Evolutionary conservation across 2,329 filamentous ascomycete genomes (phyloP).

Genomic region (Fusarium sp.): DNA sequence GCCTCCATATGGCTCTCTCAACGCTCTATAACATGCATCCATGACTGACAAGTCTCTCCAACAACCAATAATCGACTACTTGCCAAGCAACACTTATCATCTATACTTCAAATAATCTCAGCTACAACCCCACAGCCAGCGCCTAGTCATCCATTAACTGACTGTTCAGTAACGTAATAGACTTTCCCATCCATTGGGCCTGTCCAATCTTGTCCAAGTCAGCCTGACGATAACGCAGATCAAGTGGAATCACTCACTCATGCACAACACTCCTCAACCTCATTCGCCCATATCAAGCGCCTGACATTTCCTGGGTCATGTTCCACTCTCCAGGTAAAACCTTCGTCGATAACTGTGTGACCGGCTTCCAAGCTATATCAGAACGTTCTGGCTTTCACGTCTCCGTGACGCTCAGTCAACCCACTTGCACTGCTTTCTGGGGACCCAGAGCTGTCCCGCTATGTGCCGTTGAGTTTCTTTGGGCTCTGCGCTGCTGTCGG

Average conservation of each 20-base stretch:
- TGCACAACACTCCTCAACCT: neutral
- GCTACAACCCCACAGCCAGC: neutral
- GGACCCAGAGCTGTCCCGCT: neutral
- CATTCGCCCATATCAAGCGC: neutral
- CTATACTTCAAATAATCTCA: neutral
- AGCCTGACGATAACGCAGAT: neutral
- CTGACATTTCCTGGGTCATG: neutral
- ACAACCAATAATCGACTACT: constrained; percentile 1
- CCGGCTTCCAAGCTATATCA: neutral
- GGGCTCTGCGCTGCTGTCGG: constrained; percentile 53
- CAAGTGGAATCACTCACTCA: neutral
- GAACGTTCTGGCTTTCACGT: neutral
- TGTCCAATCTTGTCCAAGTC: neutral
- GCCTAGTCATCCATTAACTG: neutral
- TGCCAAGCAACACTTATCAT: neutral
- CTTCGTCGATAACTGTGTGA: neutral
- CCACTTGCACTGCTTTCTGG: neutral
- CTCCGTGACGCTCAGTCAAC: neutral
- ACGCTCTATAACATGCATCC: neutral
- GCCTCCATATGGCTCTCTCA: neutral
- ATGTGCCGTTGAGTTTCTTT: constrained; percentile 34
- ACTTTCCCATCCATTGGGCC: neutral
- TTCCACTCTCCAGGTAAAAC: neutral
- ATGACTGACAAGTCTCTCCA: neutral
- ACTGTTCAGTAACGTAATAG: neutral